Percentiles rank a stretch among this genome's conserved stretches.
These are phyloP conservation scores for Erysimum cheiranthoides DNA, from an alignment of 345 rosid species.

Conservation along the genomic window DNA sequence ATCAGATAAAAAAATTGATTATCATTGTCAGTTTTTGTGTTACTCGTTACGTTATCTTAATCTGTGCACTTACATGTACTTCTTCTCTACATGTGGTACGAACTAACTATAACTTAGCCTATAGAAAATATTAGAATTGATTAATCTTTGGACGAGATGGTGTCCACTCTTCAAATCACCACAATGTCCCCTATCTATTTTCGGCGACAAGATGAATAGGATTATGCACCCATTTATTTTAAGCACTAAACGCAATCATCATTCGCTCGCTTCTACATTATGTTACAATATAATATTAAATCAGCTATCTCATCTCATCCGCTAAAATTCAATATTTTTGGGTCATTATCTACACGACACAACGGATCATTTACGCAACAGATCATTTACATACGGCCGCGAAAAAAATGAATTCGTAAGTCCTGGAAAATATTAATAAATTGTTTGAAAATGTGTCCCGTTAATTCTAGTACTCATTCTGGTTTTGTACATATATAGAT, in stretches of 20 bases:
- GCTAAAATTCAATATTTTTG: neutral
- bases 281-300: conserved; percentile 10
- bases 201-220: conserved; percentile 37
- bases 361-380: conserved; percentile 22
- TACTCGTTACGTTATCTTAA: conserved; percentile 4
- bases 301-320: neutral
- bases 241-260: conserved; percentile 35
- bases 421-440: neutral
- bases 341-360: conserved; percentile 21
- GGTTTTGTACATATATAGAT: neutral
- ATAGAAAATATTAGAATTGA: conserved; percentile 10
- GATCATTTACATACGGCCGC: conserved; percentile 21
- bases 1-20: neutral
- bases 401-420: neutral
- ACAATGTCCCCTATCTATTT: conserved; percentile 33
- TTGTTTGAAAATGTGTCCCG: neutral
- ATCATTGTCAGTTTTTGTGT: conserved; percentile 4
- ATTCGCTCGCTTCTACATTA: conserved; percentile 28
- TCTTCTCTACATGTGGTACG: conserved; percentile 28
- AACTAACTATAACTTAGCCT: neutral
- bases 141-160: conserved; percentile 37
- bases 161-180: conserved; percentile 47
- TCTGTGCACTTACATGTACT: conserved; percentile 22
- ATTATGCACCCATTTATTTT: conserved; percentile 31
- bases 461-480: neutral